Percentiles rank a stretch among this genome's conserved stretches.
Conservation (phyloP, 257 asterid species). For the Anisodus tanguticus region DNA sequence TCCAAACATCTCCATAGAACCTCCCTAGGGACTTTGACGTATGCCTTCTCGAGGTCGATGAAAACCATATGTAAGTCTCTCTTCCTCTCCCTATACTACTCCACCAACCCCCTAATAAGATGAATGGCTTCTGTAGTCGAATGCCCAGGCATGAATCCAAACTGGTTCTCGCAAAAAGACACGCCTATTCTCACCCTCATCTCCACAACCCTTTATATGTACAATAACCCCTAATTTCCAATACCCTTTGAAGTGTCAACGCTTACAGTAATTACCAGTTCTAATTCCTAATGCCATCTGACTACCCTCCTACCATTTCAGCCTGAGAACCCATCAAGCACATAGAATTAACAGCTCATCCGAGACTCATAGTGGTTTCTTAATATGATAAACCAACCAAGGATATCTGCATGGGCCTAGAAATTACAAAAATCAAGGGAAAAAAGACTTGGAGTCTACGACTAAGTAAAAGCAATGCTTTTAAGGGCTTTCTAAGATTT, state of each 20-base stretch:
- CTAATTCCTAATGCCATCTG: neutral
- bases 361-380: neutral
- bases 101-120: too few species aligned
- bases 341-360: neutral
- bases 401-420: constrained; percentile 7
- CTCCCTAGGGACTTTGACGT: too few species aligned
- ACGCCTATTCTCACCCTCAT: too few species aligned
- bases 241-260: constrained; percentile 19
- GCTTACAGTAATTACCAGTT: neutral
- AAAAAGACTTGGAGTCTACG: neutral
- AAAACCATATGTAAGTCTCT: too few species aligned
- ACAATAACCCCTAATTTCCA: neutral
- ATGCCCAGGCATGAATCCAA: too few species aligned
- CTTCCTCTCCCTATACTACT: too few species aligned
- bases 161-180: too few species aligned
- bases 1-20: too few species aligned
- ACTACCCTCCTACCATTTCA: neutral
- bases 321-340: constrained; percentile 5
- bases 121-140: too few species aligned
- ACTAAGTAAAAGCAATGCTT: neutral
- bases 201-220: neutral
- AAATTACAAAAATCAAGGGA: constrained; percentile 5
- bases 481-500: neutral
- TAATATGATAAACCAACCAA: neutral
- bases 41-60: too few species aligned